Conservation (phyloP, 1,284 basidiomycete species). For the Malassezia cuniculi region DNA sequence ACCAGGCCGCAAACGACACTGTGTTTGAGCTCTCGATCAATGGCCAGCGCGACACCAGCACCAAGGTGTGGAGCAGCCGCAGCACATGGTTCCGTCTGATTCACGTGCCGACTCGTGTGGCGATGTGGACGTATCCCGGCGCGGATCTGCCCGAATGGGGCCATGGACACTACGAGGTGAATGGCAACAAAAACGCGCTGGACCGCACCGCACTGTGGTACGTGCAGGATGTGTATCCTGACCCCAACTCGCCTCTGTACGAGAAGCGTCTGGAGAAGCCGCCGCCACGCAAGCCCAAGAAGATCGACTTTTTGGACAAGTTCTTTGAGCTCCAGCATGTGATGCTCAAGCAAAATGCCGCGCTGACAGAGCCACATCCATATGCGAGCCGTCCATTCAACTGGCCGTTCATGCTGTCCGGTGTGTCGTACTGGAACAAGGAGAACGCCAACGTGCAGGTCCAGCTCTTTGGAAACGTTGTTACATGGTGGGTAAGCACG, state of each 20-base stretch:
- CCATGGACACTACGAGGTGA: conserved; percentile 90
- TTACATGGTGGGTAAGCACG: conserved; percentile 88
- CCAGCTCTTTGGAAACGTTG: conserved; percentile 84
- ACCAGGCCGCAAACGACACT: conserved; percentile 48
- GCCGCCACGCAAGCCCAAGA: conserved; percentile 58
- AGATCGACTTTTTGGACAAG: conserved; percentile 83
- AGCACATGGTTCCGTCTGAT: conserved; percentile 47
- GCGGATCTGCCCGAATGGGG: conserved; percentile 81
- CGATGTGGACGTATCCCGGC: conserved; percentile 78
- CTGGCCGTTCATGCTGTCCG: conserved; percentile 90
- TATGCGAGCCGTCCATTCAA: conserved; percentile 88
- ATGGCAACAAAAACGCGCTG: conserved; percentile 82
- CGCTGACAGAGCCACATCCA: conserved; percentile 82
- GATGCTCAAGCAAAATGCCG: conserved; percentile 96
- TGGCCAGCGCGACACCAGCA: conserved; percentile 10
- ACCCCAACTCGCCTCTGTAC: conserved; percentile 40
- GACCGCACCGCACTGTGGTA: conserved; percentile 80
- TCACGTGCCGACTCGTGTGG: conserved; percentile 77
- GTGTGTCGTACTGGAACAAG: conserved; percentile 93
- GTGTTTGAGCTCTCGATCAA: conserved; percentile 36
- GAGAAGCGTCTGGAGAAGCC: conserved; percentile 22
- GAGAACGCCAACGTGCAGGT: conserved; percentile 74
- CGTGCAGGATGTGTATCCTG: conserved; percentile 65
- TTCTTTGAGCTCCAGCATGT: conserved; percentile 82
- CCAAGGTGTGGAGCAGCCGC: conserved; percentile 21